phyloP scores from a whole-genome alignment of 345 rosid genomes.

The Aquilaria sinensis region DNA sequence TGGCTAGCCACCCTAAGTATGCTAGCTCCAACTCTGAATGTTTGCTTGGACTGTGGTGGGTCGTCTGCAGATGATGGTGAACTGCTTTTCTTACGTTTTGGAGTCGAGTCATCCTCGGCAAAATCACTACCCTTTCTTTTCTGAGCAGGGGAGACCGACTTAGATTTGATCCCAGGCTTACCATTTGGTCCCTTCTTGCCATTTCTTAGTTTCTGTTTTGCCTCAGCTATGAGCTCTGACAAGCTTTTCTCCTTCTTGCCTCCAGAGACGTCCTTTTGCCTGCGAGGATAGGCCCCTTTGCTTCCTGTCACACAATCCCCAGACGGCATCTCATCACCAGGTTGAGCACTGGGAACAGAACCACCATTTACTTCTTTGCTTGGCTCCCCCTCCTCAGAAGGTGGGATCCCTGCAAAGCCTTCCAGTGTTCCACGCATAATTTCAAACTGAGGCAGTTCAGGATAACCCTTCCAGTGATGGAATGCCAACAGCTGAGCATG shows the following conservation, averaged over 20 bases:
- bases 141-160: constrained; percentile 20
- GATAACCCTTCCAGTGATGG: constrained; percentile 58
- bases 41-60: constrained; percentile 24
- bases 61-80: constrained; percentile 18
- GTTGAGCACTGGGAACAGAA: constrained; percentile 19
- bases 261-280: constrained; percentile 29
- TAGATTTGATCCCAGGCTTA: constrained; percentile 14
- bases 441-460: constrained; percentile 48
- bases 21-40: constrained; percentile 34
- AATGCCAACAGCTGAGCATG: constrained; percentile 58
- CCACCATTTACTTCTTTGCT: constrained; percentile 11
- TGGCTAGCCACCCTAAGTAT: constrained; percentile 30
- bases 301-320: constrained; percentile 25
- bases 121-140: constrained; percentile 38
- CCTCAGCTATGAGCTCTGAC: constrained; percentile 45
- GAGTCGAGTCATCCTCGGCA: constrained; percentile 16
- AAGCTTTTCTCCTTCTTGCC: constrained; percentile 54
- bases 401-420: constrained; percentile 36
- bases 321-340: constrained; percentile 19
- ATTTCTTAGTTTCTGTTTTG: constrained; percentile 19
- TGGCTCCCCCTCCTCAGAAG: constrained; percentile 16
- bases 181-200: constrained; percentile 23
- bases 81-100: constrained; percentile 16
- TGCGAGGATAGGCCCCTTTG: constrained; percentile 18
- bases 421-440: constrained; percentile 35